Conservation (phyloP, 164 flowering plant species). For the Vitis rupestris region DNA sequence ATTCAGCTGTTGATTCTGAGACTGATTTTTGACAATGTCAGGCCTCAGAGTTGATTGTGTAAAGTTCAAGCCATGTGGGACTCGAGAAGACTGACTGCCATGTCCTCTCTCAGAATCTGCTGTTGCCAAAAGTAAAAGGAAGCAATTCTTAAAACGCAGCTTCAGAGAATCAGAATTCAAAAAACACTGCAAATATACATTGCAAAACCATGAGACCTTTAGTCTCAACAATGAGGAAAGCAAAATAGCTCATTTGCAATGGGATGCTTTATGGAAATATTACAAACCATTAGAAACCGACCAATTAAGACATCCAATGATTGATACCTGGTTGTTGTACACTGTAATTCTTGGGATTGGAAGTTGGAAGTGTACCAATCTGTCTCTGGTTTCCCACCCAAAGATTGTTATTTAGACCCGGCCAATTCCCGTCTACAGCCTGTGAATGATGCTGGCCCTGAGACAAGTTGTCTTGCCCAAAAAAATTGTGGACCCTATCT, state of each 20-base stretch:
- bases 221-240: background rate
- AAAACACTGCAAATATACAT: background rate
- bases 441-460: constrained; percentile 56
- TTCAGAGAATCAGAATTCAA: background rate
- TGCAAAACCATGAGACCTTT: background rate
- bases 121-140: constrained; percentile 6
- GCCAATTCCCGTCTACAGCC: constrained; percentile 52
- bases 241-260: background rate
- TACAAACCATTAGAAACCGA: background rate
- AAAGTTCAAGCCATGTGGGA: constrained; percentile 33
- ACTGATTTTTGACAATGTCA: constrained; percentile 33
- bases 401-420: constrained; percentile 37
- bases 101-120: constrained; percentile 45
- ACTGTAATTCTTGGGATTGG: constrained; percentile 38
- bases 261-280: background rate
- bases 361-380: constrained; percentile 32
- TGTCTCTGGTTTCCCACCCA: constrained; percentile 61
- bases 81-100: constrained; percentile 27
- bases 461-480: constrained; percentile 63
- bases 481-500: constrained; percentile 82
- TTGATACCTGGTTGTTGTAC: constrained; percentile 53
- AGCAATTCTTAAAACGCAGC: background rate
- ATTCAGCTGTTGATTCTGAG: constrained; percentile 30
- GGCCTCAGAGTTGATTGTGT: constrained; percentile 35
- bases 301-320: constrained; percentile 1